Evolutionary conservation across 164 flowering plant genomes (phyloP), one percentile per base, ranked within the genome.

Genomic region (Aristolochia californica): DNA sequence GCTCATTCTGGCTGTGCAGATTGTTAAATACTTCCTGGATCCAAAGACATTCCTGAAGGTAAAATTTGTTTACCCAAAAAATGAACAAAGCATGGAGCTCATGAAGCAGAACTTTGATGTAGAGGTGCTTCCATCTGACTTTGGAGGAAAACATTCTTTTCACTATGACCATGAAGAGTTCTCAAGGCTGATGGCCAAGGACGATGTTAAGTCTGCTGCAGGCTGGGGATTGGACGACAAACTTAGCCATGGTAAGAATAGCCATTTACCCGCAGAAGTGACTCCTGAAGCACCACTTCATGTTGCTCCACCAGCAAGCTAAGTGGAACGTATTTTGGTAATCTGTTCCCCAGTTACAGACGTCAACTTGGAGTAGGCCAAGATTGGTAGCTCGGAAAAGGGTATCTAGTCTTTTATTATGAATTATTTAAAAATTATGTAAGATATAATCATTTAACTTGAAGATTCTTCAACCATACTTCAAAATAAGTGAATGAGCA

Each of bases 61-160:
- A 66, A 91, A 84, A 63, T 91, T 88, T 50, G 85, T 91, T 20
- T 86, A 91, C 67, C 93, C 95, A 2, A 84, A 86, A 65, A 81
- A 86, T 16, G 75, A 79, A 62, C 87, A 80, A 0, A 88, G 98
- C 30, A 81, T 80, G 20, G 95, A 83, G 70, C 78, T 86, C 23
- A 88, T 91, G 89, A 78, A 59, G 25, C 72, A 84, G 44, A 74
- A 64, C 63, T 91, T 91, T 30, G 93, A 91, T 25, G 72, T 77
- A 66, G 88, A 88, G 51, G 84, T 83, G 66, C 96, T 91, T 38
- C 98, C 98, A 20, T 67, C 77, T 0, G 94, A 80, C 48, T 78
- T 91, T 40, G 98, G 98, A 13, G 98, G 98, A 52, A 70, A 70
- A 43, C 78, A 79, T 54, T 66, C 68, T 8, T 28, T 82, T 62